Evolutionary conservation across 768 basidiomycete species (phyloP).

Genomic region (Polyporus arcularius): DNA sequence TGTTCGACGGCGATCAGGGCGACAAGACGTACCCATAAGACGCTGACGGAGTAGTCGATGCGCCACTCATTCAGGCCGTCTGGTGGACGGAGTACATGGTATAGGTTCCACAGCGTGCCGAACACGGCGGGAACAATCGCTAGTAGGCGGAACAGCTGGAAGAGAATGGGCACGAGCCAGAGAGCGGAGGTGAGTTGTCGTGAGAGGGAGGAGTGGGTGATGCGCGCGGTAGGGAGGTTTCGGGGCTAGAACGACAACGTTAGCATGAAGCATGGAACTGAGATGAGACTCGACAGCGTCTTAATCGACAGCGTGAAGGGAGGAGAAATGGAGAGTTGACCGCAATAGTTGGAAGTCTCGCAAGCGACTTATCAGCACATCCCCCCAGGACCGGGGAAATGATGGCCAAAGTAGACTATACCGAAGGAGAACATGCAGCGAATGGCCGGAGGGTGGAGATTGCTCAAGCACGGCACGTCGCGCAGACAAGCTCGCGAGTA

Average conservation of each 20-base stretch:
- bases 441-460: too few relatives aligned
- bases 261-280: too few relatives aligned
- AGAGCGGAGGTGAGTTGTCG: slow-evolving; percentile 34
- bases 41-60: slow-evolving; percentile 66
- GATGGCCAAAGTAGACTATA: too few relatives aligned
- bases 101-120: slow-evolving; percentile 65
- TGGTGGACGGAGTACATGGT: slow-evolving; percentile 52
- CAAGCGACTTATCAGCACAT: background rate
- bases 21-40: slow-evolving; percentile 62
- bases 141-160: slow-evolving; percentile 68
- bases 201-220: slow-evolving; percentile 22
- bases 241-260: slow-evolving; percentile 43
- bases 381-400: too few relatives aligned
- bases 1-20: background rate
- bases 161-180: slow-evolving; percentile 61
- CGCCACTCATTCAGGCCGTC: slow-evolving; percentile 36
- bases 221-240: slow-evolving; percentile 69
- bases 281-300: too few relatives aligned
- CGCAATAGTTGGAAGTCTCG: background rate
- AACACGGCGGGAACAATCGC: slow-evolving; percentile 73
- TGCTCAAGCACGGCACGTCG: too few relatives aligned
- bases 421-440: too few relatives aligned
- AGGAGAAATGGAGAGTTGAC: background rate
- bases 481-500: too few relatives aligned
- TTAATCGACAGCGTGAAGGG: too few relatives aligned